Base-by-base conservation (phyloP, 495 filamentous ascomycete genomes). In the Chaetomium fimeti region DNA sequence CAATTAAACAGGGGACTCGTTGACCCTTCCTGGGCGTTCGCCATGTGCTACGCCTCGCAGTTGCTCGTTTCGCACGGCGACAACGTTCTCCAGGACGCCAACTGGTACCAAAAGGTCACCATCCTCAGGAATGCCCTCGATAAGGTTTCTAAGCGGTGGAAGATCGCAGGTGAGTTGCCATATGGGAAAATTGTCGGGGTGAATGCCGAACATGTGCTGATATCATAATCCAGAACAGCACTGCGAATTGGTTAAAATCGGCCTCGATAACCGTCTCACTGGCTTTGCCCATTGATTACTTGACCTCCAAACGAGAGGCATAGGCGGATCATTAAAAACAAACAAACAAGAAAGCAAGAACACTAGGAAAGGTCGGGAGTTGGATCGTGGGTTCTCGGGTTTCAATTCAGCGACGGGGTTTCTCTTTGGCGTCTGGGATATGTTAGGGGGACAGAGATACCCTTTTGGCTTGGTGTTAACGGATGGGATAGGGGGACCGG, bases 51-150 rank as follows among this genome's bases (percentile, higher is more conserved):
- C 29, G 73, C 71, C 3, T 40, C 64, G 2, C 55, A 64, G 36
- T 27, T 75, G 66, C 63, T 75, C 57, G 68, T 75, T 3, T 62
- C 59, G 12, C 69, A 72, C 32, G 73, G 69, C 12, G 51, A 67
- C n/a, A 61, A 48, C 20, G 64, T 54, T 15, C 62, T 72, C 32
- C 57, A 66, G 1, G 65, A 68, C 16, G 3, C 24, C 3, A 49
- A 61, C 15, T 74, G 71, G 71, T 43, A 66, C 16, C 29, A 20
- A 0, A 74, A 68, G 51, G 69, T 74, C 7, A 59, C 69, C 12
- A 20, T 29, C 25, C 51, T 74, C 54, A 69, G 48, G 57, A 53
- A 7, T 12, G 20, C 60, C 0, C 45, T 72, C 24, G 64, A 66
- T 27, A 47, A 52, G 6, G 18, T 65, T 7, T 56, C 60, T 1